These are phyloP conservation scores for Chlamydomonas incerta DNA, from an alignment of 139 green algal species.

Conservation along the genomic window DNA sequence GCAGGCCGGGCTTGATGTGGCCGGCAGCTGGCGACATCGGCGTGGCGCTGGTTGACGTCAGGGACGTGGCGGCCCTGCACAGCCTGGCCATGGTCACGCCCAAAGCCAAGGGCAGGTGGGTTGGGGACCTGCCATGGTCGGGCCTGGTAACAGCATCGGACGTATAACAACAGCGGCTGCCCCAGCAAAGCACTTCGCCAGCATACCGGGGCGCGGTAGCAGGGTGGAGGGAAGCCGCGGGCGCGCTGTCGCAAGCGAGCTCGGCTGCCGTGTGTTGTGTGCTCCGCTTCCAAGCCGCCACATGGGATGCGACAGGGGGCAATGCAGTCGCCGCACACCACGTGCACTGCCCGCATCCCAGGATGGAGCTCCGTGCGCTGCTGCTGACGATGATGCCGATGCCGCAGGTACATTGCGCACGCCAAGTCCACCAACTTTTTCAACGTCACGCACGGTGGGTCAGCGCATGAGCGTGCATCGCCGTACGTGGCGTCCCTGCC, in stretches of 20 bases:
- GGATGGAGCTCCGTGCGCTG: too few relatives aligned
- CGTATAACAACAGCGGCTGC: neutral
- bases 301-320: too few relatives aligned
- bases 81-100: neutral
- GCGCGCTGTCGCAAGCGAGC: neutral
- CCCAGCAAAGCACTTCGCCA: too few relatives aligned
- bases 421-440: neutral
- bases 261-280: too few relatives aligned
- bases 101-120: neutral
- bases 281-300: too few relatives aligned
- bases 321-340: too few relatives aligned
- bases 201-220: too few relatives aligned
- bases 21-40: neutral
- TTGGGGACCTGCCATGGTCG: neutral
- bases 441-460: neutral
- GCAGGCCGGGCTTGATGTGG: neutral
- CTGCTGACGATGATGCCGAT: too few relatives aligned
- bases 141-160: neutral
- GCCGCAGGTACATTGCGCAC: conserved; percentile 18
- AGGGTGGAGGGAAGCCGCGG: too few relatives aligned
- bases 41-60: neutral
- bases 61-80: conserved; percentile 3
- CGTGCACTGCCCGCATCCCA: too few relatives aligned
- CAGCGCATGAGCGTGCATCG: too few relatives aligned
- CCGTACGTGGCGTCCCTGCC: too few relatives aligned